These are phyloP conservation scores for Silene coronaria DNA, from an alignment of 179 eudicot genomes.

Conservation along the genomic window DNA sequence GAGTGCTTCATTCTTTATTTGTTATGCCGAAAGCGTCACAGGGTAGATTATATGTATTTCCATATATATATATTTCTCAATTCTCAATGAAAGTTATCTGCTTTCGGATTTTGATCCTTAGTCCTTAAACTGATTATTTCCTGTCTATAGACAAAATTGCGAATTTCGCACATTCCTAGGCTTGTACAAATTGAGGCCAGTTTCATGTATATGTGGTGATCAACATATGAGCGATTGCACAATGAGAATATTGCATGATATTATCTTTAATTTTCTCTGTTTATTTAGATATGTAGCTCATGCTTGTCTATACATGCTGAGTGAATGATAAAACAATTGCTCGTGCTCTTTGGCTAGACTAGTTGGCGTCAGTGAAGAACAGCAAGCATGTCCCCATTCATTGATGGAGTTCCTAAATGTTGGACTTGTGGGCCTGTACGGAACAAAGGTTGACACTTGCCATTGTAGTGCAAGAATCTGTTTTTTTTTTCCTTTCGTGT, in stretches of 20 bases:
- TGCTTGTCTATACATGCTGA: not conserved
- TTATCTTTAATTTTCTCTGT: not conserved
- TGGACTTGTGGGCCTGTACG: not conserved
- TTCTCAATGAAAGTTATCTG: not conserved
- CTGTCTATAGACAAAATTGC: not conserved
- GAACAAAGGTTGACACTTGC: not conserved
- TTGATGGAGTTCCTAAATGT: conserved; percentile 5
- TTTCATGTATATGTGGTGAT: not conserved
- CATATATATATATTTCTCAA: too few relatives aligned
- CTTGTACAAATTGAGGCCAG: not conserved
- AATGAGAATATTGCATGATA: not conserved
- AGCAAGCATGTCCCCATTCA: not conserved
- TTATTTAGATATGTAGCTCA: conserved; percentile 6
- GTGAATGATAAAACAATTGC: not conserved
- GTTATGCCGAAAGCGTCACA: not conserved
- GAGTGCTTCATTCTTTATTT: not conserved
- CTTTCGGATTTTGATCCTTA: not conserved
- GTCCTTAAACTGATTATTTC: not conserved
- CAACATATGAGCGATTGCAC: not conserved
- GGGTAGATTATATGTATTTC: not conserved
- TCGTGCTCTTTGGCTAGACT: conserved; percentile 2
- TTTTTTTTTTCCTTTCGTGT: not conserved
- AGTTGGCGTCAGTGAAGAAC: not conserved
- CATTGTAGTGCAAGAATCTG: conserved; percentile 4
- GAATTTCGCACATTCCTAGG: not conserved